Base-by-base conservation (phyloP, 2,329 filamentous ascomycete genomes). In the Fusarium sterilihyphosum region DNA sequence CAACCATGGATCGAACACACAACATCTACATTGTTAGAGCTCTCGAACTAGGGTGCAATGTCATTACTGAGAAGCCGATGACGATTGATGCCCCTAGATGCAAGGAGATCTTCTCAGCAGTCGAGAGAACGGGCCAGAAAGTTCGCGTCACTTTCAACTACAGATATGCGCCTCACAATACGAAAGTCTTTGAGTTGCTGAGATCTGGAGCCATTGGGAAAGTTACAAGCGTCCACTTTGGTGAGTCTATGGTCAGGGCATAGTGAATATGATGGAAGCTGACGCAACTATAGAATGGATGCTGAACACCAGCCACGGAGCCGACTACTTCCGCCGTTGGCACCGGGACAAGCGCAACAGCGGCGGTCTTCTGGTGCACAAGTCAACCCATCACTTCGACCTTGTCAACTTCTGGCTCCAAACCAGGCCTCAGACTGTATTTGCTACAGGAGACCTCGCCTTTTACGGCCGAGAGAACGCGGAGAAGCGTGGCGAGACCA, bases 41-140 rank as follows among this genome's bases (percentile, higher is more conserved):
- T 0, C 82, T 92, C 56, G 88, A 91, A 70, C 81, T 90, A 2
- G 89, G 89, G 22, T 89, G 88, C 75, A 86, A 88, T 68, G 89
- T 90, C 1, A 83, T 91, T n/a, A 91, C 88, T 1, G 89, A 91
- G 76, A 92, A 92, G 79, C 90, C 89, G 9, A 91, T 91, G 89
- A 91, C 90, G 2, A 88, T 91, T 73, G 89, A 91, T 75, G 87
- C 84, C 1, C 83, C 85, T 4, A 85, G 88, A 6, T 90, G 88
- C 43, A 83, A 80, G 12, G 83, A 85, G 57, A 91, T 91, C 66
- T 85, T 79, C 22, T 73, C 71, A 18, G 78, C 78, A 8, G 78
- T 79, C 1, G 72, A 79, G 29, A 63, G 72, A 47, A 79, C 79
- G 0, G 83, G 82, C 5, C 82, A 85, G 18, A 83, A 85, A 44